phyloP scores from a whole-genome alignment of 2,329 filamentous ascomycete species.

The Neobulgaria alba region DNA sequence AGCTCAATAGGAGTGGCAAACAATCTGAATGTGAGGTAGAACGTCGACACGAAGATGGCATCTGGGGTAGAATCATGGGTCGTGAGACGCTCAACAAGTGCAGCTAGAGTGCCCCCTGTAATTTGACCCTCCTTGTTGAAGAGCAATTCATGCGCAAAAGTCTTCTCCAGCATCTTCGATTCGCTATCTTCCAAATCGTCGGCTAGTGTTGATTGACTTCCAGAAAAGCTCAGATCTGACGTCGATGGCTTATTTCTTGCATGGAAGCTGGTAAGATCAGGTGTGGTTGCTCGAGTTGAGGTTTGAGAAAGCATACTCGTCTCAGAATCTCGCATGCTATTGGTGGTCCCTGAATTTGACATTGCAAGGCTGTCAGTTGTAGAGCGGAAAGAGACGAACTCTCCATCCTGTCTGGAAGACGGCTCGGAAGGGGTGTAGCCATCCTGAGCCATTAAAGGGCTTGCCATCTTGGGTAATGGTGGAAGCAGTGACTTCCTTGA shows the following conservation, averaged over 20 bases:
- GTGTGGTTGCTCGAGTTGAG: conserved; percentile 83
- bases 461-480: conserved; percentile 49
- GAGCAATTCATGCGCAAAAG: conserved; percentile 82
- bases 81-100: conserved; percentile 88
- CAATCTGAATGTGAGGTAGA: conserved; percentile 91
- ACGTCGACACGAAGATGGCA: conserved; percentile 83
- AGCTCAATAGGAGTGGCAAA: conserved; percentile 78
- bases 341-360: conserved; percentile 70
- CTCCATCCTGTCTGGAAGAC: conserved; percentile 38
- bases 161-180: conserved; percentile 79
- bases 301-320: conserved; percentile 70
- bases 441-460: conserved; percentile 39
- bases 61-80: conserved; percentile 90
- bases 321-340: conserved; percentile 66
- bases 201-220: conserved; percentile 52
- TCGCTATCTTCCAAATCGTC: conserved; percentile 77
- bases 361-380: conserved; percentile 65
- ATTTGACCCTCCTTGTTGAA: conserved; percentile 92
- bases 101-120: conserved; percentile 82
- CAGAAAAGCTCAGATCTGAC: conserved; percentile 59
- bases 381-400: conserved; percentile 44
- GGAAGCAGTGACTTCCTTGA: conserved; percentile 42
- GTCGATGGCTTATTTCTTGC: conserved; percentile 47
- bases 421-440: conserved; percentile 41
- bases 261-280: conserved; percentile 44